Base-by-base conservation (phyloP, 2,329 filamentous ascomycete species). In the Colletotrichum neosansevieriae region DNA sequence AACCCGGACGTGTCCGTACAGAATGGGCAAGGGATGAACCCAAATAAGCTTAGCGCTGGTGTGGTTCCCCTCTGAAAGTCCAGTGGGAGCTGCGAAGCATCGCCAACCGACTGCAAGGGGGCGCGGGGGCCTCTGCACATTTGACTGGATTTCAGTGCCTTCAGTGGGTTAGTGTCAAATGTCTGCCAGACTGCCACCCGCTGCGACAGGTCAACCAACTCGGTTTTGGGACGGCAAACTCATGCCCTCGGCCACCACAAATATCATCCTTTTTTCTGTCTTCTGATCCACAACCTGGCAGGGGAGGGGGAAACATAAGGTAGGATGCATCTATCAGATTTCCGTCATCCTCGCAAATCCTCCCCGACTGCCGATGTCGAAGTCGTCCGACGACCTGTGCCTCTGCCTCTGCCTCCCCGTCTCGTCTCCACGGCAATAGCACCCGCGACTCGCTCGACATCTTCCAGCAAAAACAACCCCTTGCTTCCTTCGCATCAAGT, bases 131-230 rank as follows among this genome's bases (percentile, higher is more conserved):
- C 15, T 17, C 49, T 17, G 49, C 10, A 24, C n/a, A 19, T 32
- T 21, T 21, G n/a, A 19, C n/a, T 11, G 21, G 49, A 34, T 32
- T 34, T 11, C 49, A 32, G 38, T 36, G 17, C 36, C 24, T 57
- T 12, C 47, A 21, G n/a, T 54, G 38, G n/a, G n/a, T 19, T 67
- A 45, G 65, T 68, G 65, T 54, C 65, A 68, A 68, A 58, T 53
- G 47, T 60, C 65, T 59, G 61, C 47, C 61, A 59, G 47, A 59
- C 51, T 65, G 54, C 54, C 64, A 63, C 58, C 59, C 51, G 64
- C 58, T 67, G 64, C 58, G 64, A 67, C 59, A 68, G 65, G 60
- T 58, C 60, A 64, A 9, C 45, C 65, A 65, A 68, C 65, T 68
- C 65, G 56, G 42, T 54, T 61, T 65, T 49, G 62, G 65, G 54